Conservation (phyloP, 768 basidiomycete species). For the Suillus subalutaceus region DNA sequence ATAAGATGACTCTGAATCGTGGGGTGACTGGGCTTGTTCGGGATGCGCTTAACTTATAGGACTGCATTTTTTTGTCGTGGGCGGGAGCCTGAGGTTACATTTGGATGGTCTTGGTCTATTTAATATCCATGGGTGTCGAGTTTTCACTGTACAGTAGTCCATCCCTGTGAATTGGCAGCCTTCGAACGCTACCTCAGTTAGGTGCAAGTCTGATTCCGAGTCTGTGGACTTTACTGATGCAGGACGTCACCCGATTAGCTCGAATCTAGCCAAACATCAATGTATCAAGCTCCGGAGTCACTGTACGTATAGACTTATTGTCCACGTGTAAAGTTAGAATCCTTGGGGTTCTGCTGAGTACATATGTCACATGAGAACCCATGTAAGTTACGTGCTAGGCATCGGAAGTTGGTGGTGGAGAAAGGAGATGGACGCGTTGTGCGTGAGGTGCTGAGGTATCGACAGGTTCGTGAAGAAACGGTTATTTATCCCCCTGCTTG, state of each 20-base stretch:
- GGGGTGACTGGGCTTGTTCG: neutral
- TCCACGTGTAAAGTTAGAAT: no score
- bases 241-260: no score
- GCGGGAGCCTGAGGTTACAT: neutral
- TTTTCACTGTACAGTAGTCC: neutral
- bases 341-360: no score
- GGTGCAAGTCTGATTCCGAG: no score
- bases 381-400: no score
- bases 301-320: no score
- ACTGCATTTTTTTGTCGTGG: neutral
- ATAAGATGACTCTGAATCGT: neutral
- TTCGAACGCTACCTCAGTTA: no score
- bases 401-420: conserved; percentile 53
- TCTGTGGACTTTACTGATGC: no score
- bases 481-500: conserved; percentile 54
- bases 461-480: conserved; percentile 42
- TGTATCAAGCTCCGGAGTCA: no score
- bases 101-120: neutral
- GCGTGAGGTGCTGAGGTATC: conserved; percentile 59
- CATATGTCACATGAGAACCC: no score
- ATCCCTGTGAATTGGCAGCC: no score
- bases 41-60: neutral
- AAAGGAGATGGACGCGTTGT: conserved; percentile 53
- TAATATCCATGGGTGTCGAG: neutral
- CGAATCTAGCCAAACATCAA: no score